Percentiles rank a stretch among this genome's conserved stretches.
These are phyloP conservation scores for Herpetomonas samuelpessoai DNA, from an alignment of 208 protist genomes.

Conservation along the genomic window DNA sequence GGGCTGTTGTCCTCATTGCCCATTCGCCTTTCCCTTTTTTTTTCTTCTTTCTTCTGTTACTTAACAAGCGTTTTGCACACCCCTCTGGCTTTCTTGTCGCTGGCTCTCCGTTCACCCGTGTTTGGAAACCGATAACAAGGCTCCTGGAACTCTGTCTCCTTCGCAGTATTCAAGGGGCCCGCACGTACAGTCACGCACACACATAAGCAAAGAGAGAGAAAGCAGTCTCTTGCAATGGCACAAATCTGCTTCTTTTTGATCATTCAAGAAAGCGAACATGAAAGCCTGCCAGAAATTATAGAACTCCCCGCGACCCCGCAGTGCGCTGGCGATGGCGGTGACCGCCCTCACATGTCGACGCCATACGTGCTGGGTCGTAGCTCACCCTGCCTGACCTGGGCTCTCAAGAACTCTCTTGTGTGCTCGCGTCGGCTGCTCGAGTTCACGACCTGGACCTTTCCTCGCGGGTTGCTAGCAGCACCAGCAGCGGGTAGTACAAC, in stretches of 20 bases:
- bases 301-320: conserved; percentile 5
- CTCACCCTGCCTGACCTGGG: conserved; percentile 28
- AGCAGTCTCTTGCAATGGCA: too few relatives aligned
- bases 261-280: neutral
- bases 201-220: too few relatives aligned
- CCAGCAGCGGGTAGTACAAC: too few relatives aligned
- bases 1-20: neutral
- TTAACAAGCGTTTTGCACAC: conserved; percentile 2
- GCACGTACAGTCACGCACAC: too few relatives aligned
- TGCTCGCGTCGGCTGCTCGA: conserved; percentile 31
- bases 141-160: too few relatives aligned
- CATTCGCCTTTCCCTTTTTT: conserved; percentile 10
- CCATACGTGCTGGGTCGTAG: conserved; percentile 10
- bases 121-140: neutral
- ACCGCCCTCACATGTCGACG: neutral
- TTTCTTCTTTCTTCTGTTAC: conserved; percentile 24
- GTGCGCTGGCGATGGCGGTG: neutral
- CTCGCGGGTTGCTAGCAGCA: neutral
- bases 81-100: conserved; percentile 8
- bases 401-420: conserved; percentile 28
- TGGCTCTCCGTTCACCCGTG: neutral
- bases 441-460: conserved; percentile 13
- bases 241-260: neutral
- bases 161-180: too few relatives aligned
- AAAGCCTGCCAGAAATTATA: neutral